phyloP scores from a whole-genome alignment of 2,329 filamentous ascomycete species.

The Blastomyces silverae region DNA sequence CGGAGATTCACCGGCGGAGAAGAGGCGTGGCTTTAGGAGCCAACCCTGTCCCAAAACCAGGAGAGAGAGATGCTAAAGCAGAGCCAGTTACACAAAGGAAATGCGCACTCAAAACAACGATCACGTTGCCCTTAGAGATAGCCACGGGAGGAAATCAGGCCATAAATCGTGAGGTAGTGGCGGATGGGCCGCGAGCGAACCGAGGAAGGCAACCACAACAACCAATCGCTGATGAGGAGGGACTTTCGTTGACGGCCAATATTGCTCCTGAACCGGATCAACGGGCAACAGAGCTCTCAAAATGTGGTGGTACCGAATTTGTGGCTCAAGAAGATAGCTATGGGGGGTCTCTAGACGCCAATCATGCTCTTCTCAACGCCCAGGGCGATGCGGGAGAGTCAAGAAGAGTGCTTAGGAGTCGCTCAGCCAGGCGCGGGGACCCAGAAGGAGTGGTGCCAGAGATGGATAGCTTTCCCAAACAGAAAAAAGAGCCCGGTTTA shows the following conservation, averaged over 20 bases:
- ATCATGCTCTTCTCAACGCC: background rate
- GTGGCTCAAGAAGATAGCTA: background rate
- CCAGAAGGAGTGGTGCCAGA: background rate
- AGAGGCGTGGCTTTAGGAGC: background rate
- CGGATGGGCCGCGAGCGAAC: background rate
- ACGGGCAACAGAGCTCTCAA: background rate
- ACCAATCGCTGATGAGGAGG: background rate
- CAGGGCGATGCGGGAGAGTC: background rate
- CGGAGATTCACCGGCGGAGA: background rate
- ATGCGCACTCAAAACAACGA: background rate
- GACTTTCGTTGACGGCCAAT: background rate
- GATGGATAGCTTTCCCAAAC: background rate
- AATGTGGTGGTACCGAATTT: background rate
- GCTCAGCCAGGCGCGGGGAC: background rate
- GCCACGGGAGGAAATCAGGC: background rate
- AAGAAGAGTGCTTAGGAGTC: background rate
- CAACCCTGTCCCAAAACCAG: background rate
- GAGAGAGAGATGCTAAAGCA: background rate
- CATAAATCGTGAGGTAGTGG: background rate
- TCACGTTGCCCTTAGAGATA: background rate
- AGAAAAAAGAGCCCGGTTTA: background rate
- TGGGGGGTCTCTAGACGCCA: background rate
- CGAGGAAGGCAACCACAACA: too few relatives aligned
- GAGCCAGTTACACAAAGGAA: background rate
- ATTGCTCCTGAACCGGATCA: background rate